Base-by-base conservation (phyloP, 2,329 filamentous ascomycete species). In the Zalaria sp. region DNA sequence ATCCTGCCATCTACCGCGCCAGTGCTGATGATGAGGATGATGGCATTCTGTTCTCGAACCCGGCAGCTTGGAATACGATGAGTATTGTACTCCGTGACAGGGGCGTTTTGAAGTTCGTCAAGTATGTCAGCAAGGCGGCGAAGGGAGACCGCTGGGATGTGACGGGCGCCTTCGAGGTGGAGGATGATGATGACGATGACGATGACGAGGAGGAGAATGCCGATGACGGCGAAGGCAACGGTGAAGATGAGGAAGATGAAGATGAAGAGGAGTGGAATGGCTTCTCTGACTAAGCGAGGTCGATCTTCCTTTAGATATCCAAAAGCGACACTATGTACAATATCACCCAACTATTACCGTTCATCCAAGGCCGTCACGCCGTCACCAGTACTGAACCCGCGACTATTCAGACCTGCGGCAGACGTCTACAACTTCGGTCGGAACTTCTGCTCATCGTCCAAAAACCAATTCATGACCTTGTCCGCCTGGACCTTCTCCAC, bases 111-210 rank as follows among this genome's bases (percentile, higher is more conserved):
- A 81, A 85, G 59, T 98, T 98, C 58, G 87, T 96, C 55, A 98
- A 96, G 68, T 98, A 96, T 60, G 82, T 98, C 25, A 93, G 83
- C 61, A 71, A 71, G 45, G 75, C 72, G 39, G 91, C 91, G 5
- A 76, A 76, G 55, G 91, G 91, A 1, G 91, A 96, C 63, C 73
- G 91, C 35, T 96, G 88, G 86, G 91, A 98, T 64, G 71, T 96
- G 39, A 81, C 77, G 37, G 91, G 79, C 1, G 77, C 78, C 29
- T 85, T 83, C 59, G 84, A 81, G 25, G 80, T 94, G 28, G 48
- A 53, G 38, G 51, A 48, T 36, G 55, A 57, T 5, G 60, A 57
- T 9, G 70, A 71, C 40, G 72, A 72, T 49, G 72, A 72, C 8
- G 68, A 68, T 34, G 71, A 52, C 3, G 52, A 49, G 8, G 47